Evolutionary conservation across 257 asterid species (phyloP).

Genomic region (Gardenia jasminoides): DNA sequence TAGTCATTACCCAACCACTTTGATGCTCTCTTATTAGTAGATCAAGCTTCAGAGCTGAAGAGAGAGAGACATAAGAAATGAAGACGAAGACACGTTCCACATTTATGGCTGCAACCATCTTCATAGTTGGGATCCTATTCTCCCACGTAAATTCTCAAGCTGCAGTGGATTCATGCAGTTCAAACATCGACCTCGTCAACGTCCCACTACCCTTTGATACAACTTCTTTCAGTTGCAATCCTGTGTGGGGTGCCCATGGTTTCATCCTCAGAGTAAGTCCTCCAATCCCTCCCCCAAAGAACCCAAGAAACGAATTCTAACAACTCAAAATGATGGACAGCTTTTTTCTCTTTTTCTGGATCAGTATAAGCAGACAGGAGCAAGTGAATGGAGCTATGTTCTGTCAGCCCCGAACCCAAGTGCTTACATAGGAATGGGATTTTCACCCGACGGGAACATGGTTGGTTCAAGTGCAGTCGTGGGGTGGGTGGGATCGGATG

Average conservation of each 20-base stretch:
- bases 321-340: too few species aligned
- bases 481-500: conserved; percentile 50
- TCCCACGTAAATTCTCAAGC: conserved; percentile 47
- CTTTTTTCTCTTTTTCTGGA: neutral
- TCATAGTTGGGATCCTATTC: conserved; percentile 10
- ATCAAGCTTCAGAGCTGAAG: neutral
- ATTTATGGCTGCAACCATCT: conserved; percentile 10
- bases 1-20: neutral
- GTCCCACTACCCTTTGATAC: conserved; percentile 47
- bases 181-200: conserved; percentile 41
- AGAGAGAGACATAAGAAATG: neutral
- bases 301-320: neutral
- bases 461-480: conserved; percentile 72
- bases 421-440: conserved; percentile 62
- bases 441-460: conserved; percentile 70
- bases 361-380: conserved; percentile 51
- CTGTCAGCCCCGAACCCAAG: conserved; percentile 65
- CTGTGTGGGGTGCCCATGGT: conserved; percentile 58
- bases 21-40: neutral
- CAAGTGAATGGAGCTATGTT: conserved; percentile 60
- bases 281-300: neutral
- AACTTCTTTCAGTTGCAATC: conserved; percentile 52
- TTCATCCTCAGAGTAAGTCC: conserved; percentile 75
- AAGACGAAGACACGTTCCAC: conserved; percentile 35
- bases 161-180: conserved; percentile 50